These are phyloP conservation scores for Calonectria pseudoturangicola DNA, from an alignment of 2,329 filamentous ascomycete genomes.

Conservation along the genomic window DNA sequence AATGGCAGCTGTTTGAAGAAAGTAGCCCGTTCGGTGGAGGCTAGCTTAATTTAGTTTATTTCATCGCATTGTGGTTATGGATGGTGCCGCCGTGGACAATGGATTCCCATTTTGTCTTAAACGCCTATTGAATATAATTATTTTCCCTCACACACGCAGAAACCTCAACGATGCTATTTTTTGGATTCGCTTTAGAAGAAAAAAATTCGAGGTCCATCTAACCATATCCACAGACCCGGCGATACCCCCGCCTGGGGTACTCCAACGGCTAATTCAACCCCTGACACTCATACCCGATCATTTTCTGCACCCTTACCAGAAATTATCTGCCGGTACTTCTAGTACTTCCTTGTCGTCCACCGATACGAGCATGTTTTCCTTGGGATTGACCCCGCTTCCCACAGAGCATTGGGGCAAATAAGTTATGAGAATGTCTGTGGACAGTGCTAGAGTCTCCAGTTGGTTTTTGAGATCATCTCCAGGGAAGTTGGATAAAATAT, in stretches of 20 bases:
- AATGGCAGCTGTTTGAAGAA: background rate
- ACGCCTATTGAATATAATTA: too few relatives aligned
- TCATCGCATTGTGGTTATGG: too few relatives aligned
- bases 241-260: too few relatives aligned
- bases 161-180: too few relatives aligned
- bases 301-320: background rate
- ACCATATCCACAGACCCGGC: background rate
- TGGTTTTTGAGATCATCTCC: conserved; percentile 12
- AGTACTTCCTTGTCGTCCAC: background rate
- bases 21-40: background rate
- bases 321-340: background rate
- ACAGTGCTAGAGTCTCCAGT: background rate
- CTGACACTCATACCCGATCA: too few relatives aligned
- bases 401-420: conserved; percentile 13
- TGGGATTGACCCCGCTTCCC: too few relatives aligned
- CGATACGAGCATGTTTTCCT: background rate
- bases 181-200: too few relatives aligned
- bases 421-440: conserved; percentile 24
- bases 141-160: too few relatives aligned
- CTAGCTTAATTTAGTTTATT: background rate
- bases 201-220: background rate
- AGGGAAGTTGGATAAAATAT: conserved; percentile 36
- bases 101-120: too few relatives aligned
- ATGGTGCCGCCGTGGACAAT: too few relatives aligned
- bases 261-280: too few relatives aligned